Percentiles rank a stretch among this genome's conserved stretches.
phyloP scores from a whole-genome alignment of 805 yeast species.

The Candida morakotiae region DNA sequence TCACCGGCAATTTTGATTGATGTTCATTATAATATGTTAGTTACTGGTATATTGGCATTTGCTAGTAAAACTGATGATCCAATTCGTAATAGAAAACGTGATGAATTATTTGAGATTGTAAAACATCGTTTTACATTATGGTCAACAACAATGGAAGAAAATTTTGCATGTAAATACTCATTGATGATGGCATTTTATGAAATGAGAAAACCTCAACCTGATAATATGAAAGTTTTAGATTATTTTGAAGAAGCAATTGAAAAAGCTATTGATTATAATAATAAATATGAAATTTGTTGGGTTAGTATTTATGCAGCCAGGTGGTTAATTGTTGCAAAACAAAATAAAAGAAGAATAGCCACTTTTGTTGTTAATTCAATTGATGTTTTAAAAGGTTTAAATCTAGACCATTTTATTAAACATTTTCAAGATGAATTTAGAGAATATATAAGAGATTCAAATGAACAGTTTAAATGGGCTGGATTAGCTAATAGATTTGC shows the following conservation, averaged over 20 bases:
- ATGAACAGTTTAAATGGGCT: constrained; percentile 23
- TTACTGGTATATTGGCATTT: constrained; percentile 1
- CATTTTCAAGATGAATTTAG: constrained; percentile 25
- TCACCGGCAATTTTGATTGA: constrained; percentile 20
- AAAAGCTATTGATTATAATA: constrained; percentile 24
- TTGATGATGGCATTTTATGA: constrained; percentile 28
- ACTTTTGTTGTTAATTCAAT: constrained; percentile 34
- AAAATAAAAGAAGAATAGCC: constrained; percentile 27
- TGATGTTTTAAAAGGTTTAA: constrained; percentile 28
- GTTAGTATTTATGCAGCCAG: constrained; percentile 40
- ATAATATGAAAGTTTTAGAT: constrained; percentile 39
- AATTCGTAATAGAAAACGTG: constrained; percentile 11
- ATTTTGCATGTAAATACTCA: constrained; percentile 35
- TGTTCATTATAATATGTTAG: constrained; percentile 15
- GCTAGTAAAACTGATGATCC: background rate
- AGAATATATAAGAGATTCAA: constrained; percentile 15
- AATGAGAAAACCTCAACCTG: constrained; percentile 11
- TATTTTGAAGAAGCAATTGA: constrained; percentile 43
- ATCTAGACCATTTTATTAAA: constrained; percentile 10
- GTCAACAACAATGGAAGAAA: constrained; percentile 30
- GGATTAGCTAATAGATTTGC: constrained; percentile 15
- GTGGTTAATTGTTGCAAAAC: constrained; percentile 26
- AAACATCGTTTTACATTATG: constrained; percentile 26
- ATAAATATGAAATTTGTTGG: constrained; percentile 36
- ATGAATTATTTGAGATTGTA: constrained; percentile 17